Base-by-base conservation (phyloP, 805 yeast genomes). In the Starmerella sirachaensis region DNA sequence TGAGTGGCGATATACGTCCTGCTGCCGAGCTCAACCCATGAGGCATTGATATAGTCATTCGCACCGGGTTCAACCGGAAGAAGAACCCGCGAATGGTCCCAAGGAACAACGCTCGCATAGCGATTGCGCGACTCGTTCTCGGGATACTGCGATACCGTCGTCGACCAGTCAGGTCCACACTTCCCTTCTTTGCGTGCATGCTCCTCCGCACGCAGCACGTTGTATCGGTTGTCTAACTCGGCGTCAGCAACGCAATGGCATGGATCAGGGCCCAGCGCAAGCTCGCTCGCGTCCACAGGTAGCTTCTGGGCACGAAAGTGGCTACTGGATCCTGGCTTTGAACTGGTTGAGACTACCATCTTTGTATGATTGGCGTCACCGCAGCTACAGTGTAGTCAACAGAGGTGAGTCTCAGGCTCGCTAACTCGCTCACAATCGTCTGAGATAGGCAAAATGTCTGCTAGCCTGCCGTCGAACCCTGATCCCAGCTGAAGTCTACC, bases 41-140 rank as follows among this genome's bases (percentile, higher is more conserved):
- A 82, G 0, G 97, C 98, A 59, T 86, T 86, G 50, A 86, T 83
- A 56, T 86, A 86, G 55, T 77, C 82, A 41, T 57, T 53, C 13
- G 37, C 52, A 6, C 47, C 48, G 11, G 41, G 49, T 6, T 29
- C 31, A 4, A 52, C 60, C 12, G 58, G 57, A 24, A 75, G 55
- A 23, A 51, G 54, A 2, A 76, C 76, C 25, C 83, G 55, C 28
- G 69, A 73, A 38, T 62, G 59, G 49, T 79, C 83, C 63, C 68
- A 80, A 0, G 91, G 84, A 29, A 74, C 55, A 9, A 79, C 70
- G 50, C 78, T 73, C 4, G 64, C 50, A 52, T 79, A 79, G 37
- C 86, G 59, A 48, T 79, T 78, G 39, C 76, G 45, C 7, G 26
- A 48, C 5, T 23, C 35, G 39, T 57, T 57, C 8, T 39, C 46